Conservation (phyloP, 805 yeast species). For the Nakazawaea wyomingensis region DNA sequence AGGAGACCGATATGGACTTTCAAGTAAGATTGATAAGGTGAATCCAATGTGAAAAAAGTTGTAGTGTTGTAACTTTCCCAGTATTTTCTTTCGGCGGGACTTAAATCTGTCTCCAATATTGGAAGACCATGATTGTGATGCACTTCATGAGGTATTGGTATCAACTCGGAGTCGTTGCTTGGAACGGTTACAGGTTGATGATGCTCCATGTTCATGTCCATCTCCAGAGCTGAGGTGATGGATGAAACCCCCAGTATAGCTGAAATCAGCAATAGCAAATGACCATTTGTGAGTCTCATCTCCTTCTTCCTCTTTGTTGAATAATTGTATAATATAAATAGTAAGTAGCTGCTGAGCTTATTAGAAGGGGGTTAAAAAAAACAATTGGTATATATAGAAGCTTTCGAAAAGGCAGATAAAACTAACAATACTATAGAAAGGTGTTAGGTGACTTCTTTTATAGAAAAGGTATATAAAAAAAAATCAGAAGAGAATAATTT, state of each 20-base stretch:
- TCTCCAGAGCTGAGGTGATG: slow-evolving; percentile 22
- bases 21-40: slow-evolving; percentile 47
- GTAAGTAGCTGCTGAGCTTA: too few species aligned
- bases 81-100: slow-evolving; percentile 65
- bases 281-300: neutral
- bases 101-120: slow-evolving; percentile 59
- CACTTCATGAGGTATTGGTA: slow-evolving; percentile 43
- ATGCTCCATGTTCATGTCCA: slow-evolving; percentile 19
- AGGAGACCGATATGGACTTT: slow-evolving; percentile 48
- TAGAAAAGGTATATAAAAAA: neutral
- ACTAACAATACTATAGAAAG: neutral
- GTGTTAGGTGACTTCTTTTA: neutral
- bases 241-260: neutral
- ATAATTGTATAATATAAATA: too few species aligned
- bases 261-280: neutral
- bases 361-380: neutral
- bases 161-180: slow-evolving; percentile 13
- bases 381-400: neutral
- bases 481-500: neutral
- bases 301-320: neutral
- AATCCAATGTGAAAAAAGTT: slow-evolving; percentile 55
- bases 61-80: slow-evolving; percentile 82
- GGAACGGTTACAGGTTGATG: slow-evolving; percentile 12
- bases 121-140: slow-evolving; percentile 65
- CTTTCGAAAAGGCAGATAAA: neutral